phyloP scores from a whole-genome alignment of 1,139 yeast genomes.

The Blastobotrys illinoisensis region DNA sequence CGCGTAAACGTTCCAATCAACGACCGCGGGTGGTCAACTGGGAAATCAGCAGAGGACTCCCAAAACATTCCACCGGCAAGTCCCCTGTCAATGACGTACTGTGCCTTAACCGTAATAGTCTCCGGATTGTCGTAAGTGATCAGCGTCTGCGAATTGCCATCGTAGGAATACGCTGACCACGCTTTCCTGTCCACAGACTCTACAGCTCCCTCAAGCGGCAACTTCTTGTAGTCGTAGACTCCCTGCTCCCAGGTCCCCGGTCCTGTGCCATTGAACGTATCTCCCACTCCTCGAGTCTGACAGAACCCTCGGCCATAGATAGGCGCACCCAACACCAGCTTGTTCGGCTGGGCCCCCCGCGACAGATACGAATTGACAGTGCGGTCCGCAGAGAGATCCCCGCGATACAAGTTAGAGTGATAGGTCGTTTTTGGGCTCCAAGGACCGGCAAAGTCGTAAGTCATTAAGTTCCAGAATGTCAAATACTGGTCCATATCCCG shows the following conservation, averaged over 20 bases:
- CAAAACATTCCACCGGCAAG: constrained; percentile 93
- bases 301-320: constrained; percentile 74
- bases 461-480: constrained; percentile 80
- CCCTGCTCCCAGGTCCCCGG: constrained; percentile 46
- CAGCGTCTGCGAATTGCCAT: constrained; percentile 37
- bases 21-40: constrained; percentile 23
- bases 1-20: constrained; percentile 26
- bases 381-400: constrained; percentile 43
- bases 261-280: constrained; percentile 45
- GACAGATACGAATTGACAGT: constrained; percentile 44
- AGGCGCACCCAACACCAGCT: constrained; percentile 84
- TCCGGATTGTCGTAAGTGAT: constrained; percentile 62
- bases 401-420: constrained; percentile 66
- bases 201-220: constrained; percentile 41
- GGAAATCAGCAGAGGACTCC: constrained; percentile 77
- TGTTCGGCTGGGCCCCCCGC: constrained; percentile 43
- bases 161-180: constrained; percentile 58
- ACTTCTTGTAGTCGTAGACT: constrained; percentile 44
- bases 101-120: constrained; percentile 53
- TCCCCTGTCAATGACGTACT: constrained; percentile 42
- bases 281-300: constrained; percentile 39
- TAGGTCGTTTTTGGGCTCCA: constrained; percentile 63
- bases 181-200: constrained; percentile 50
- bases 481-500: constrained; percentile 51
- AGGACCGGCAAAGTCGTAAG: constrained; percentile 78